Percentiles rank a stretch among this genome's conserved stretches.
Evolutionary conservation across 768 basidiomycete genomes (phyloP).

Genomic region (Pleurotus tuoliensis): DNA sequence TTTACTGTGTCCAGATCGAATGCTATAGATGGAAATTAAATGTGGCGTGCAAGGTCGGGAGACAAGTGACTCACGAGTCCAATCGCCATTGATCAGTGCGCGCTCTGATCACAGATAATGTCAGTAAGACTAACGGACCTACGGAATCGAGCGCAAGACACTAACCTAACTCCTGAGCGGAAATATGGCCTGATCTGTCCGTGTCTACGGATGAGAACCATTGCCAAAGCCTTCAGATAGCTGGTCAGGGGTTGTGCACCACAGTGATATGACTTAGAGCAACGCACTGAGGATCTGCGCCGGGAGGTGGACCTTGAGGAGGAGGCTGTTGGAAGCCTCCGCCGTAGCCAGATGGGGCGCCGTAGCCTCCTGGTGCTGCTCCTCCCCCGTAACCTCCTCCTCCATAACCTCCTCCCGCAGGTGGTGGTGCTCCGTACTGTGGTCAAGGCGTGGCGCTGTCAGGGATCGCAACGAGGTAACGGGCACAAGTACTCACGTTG

Average conservation of each 20-base stretch:
- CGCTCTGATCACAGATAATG: slow-evolving; percentile 28
- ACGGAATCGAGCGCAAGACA: not conserved
- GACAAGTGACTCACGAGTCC: slow-evolving; percentile 55
- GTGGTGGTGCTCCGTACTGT: slow-evolving; percentile 25
- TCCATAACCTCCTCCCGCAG: slow-evolving; percentile 28
- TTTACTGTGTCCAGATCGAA: slow-evolving; percentile 88
- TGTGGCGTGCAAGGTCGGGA: no score
- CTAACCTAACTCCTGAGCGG: slow-evolving; percentile 64
- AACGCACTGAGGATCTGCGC: slow-evolving; percentile 73
- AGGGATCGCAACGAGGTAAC: not conserved
- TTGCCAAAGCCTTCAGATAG: slow-evolving; percentile 59
- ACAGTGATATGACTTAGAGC: slow-evolving; percentile 60
- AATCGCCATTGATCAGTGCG: slow-evolving; percentile 59
- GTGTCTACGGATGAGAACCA: slow-evolving; percentile 72
- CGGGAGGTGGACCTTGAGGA: slow-evolving; percentile 48
- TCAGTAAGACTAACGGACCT: not conserved
- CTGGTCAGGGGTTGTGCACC: slow-evolving; percentile 69
- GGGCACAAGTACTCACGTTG: not conserved
- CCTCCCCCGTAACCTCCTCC: slow-evolving; percentile 15
- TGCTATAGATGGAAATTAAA: slow-evolving; percentile 32
- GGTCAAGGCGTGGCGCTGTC: not conserved
- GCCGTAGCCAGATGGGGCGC: slow-evolving; percentile 22
- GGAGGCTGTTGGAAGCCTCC: slow-evolving; percentile 21
- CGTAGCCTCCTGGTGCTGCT: slow-evolving; percentile 18
- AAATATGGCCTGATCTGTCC: slow-evolving; percentile 66